These are phyloP conservation scores for Trichaptum fuscoviolaceum DNA, from an alignment of 768 basidiomycete species.

Conservation along the genomic window DNA sequence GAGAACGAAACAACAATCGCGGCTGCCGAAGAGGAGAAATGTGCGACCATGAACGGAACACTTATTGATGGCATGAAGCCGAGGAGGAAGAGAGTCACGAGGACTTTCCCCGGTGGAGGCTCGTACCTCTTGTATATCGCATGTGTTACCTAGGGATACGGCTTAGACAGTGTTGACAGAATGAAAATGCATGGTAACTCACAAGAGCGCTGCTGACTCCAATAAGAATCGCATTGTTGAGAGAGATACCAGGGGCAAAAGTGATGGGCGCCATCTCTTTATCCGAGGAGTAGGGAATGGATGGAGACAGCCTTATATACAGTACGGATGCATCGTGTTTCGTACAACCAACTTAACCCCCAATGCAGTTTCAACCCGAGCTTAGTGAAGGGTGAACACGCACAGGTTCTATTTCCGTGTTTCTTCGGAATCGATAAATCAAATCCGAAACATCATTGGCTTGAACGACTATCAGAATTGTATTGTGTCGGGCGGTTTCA, in stretches of 20 bases:
- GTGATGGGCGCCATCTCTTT: background rate
- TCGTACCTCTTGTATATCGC: background rate
- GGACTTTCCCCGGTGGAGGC: background rate
- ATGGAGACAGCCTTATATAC: background rate
- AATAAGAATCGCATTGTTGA: background rate
- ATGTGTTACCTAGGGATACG: background rate
- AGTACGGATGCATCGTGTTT: background rate
- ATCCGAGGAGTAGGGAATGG: background rate
- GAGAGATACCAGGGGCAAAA: background rate
- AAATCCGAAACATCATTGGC: too few relatives aligned
- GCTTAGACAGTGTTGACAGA: background rate
- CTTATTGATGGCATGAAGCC: background rate
- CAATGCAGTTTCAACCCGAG: too few relatives aligned
- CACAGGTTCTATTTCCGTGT: background rate
- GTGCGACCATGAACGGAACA: background rate
- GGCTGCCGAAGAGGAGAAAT: background rate
- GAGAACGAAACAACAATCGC: slow-evolving; percentile 11
- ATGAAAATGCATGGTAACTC: background rate
- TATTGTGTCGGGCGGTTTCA: too few relatives aligned
- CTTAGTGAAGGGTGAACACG: background rate
- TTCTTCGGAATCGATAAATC: background rate
- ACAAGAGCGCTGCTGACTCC: background rate
- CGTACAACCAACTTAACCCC: background rate
- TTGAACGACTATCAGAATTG: too few relatives aligned
- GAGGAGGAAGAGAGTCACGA: background rate